Evolutionary conservation across 73 alveolate species (phyloP), one percentile per base, ranked within the genome.

Genomic region (Stentor roeselii): DNA sequence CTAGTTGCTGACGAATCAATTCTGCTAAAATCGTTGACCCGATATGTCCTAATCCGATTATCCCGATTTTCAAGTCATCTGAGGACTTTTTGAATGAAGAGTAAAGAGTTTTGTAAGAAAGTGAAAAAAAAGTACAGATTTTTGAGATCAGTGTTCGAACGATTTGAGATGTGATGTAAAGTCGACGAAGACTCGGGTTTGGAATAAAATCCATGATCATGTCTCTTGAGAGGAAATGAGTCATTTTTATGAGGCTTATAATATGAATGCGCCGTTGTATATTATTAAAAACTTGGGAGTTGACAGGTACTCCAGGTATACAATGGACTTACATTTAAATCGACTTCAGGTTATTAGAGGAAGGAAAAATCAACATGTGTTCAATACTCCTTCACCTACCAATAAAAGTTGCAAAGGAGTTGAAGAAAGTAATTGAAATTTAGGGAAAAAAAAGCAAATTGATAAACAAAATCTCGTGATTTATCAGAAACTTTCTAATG

Each of bases 1-100:
- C n/a, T 0, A 34, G 2, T 67, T 67, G 3, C 3, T 27, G 80
- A 30, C 34, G 37, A 3, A 67, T 21, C 42, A 67, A 11, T 67
- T 67, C 80, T 30, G 21, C 50, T 27, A 67, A 40, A 2, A 67
- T 67, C 14, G 80, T 21, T 40, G 80, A 14, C 41, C 80, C 80
- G 21, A 67, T 34, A 2, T 67, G 80, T n/a, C 80, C 80, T 30
- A 67, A 40, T 15, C 80, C 80, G 41, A 67, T 67, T 67, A 67
- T 67, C 42, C 80, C 80, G 41, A 67, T 32, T 67, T 67, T 67
- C 14, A 67, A 30, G 50, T 40, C 37, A 1, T 67, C 41, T 21
- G 37, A 67, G 11, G 37, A 27, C 1, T 32, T 32, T 67, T 67
- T 21, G 37, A 32, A 21, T 34, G 21, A 27, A 21, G 14, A 40